These are phyloP conservation scores for Echinosophora koreensis DNA, from an alignment of 306 rosid genomes.

Conservation along the genomic window DNA sequence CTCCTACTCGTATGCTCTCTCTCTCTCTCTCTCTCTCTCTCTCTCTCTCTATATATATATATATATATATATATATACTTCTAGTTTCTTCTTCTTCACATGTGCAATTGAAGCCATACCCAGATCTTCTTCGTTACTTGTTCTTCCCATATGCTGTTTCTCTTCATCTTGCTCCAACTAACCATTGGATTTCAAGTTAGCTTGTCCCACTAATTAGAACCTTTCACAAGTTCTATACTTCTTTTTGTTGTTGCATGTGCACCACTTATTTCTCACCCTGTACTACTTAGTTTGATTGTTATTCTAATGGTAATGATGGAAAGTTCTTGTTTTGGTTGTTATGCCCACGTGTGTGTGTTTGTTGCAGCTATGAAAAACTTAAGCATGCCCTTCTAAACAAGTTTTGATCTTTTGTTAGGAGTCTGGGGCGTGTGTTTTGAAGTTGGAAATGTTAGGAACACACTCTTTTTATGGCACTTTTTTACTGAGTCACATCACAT, in stretches of 20 bases:
- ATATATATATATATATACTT: too few relatives aligned
- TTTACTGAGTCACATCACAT: too few relatives aligned
- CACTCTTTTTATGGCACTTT: neutral
- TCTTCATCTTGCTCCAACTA: constrained; percentile 9
- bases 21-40: constrained; percentile 18
- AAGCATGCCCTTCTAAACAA: constrained; percentile 28
- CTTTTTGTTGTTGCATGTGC: constrained; percentile 11
- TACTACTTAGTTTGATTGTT: neutral
- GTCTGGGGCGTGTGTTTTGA: neutral
- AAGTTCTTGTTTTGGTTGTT: neutral
- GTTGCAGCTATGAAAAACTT: neutral
- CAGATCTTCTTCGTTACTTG: constrained; percentile 41
- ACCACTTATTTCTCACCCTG: neutral
- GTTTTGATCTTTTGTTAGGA: neutral
- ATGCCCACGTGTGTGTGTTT: constrained; percentile 2
- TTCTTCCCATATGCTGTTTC: neutral
- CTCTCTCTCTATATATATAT: neutral
- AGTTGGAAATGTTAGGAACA: neutral
- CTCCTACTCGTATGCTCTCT: constrained; percentile 26
- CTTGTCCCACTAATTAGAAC: constrained; percentile 16
- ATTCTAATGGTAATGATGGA: neutral
- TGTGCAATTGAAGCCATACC: constrained; percentile 31
- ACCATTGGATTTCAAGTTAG: constrained; percentile 12
- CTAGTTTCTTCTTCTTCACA: too few relatives aligned
- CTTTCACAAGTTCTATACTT: neutral